Percentiles rank a stretch among this genome's conserved stretches.
Evolutionary conservation across 768 basidiomycete species (phyloP).

Genomic region (Neoboletus magnificus): DNA sequence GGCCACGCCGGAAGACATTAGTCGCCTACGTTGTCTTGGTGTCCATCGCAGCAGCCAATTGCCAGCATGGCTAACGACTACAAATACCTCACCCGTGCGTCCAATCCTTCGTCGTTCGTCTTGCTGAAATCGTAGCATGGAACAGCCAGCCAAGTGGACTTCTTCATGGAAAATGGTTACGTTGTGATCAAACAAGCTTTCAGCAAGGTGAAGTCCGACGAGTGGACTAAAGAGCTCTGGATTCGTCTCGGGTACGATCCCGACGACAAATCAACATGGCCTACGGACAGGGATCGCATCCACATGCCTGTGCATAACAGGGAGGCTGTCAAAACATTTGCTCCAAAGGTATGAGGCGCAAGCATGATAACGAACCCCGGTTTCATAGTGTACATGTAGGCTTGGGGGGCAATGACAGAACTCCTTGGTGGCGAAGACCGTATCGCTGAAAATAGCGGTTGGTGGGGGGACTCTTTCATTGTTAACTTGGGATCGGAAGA

Average conservation of each 20-base stretch:
- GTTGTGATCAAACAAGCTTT: constrained; percentile 54
- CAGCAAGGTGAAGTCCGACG: constrained; percentile 42
- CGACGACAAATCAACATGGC: constrained; percentile 54
- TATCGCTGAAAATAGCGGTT: background rate
- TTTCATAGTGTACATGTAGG: background rate
- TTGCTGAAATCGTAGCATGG: background rate
- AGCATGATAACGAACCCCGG: background rate
- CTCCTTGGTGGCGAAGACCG: constrained; percentile 5
- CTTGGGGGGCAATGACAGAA: constrained; percentile 3
- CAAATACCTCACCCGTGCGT: background rate
- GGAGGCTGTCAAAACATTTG: constrained; percentile 43
- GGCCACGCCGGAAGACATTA: background rate
- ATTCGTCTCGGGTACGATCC: constrained; percentile 50
- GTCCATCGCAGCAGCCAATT: background rate
- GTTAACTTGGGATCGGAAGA: constrained; percentile 11
- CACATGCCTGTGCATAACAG: constrained; percentile 53
- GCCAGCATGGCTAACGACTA: background rate
- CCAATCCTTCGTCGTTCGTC: background rate
- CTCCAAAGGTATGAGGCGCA: constrained; percentile 42
- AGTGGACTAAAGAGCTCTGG: constrained; percentile 55
- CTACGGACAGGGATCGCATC: constrained; percentile 39
- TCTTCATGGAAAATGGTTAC: constrained; percentile 57
- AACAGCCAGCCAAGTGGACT: constrained; percentile 40
- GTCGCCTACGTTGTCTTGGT: background rate
- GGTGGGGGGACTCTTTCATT: constrained; percentile 5